Evolutionary conservation across 2,329 filamentous ascomycete genomes (phyloP).

Genomic region (Stemphylium beticola): DNA sequence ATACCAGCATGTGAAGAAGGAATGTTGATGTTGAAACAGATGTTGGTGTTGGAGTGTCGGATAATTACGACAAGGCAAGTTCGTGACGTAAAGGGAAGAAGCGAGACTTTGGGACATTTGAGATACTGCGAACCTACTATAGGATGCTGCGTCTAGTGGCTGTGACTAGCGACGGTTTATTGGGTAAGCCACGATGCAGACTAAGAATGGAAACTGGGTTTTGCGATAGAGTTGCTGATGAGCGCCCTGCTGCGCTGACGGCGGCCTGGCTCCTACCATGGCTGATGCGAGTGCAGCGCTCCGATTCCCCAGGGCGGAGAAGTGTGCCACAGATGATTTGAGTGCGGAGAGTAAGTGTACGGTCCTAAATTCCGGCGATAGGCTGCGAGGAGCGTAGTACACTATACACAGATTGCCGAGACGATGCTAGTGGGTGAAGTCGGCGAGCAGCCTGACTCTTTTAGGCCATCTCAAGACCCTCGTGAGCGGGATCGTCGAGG

Average conservation of each 20-base stretch:
- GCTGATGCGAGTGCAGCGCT: not conserved
- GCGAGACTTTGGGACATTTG: not conserved
- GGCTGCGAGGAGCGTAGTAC: constrained; percentile 1
- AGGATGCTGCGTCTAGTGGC: not conserved
- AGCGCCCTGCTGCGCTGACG: not conserved
- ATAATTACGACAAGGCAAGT: not conserved
- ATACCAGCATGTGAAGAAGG: constrained; percentile 1
- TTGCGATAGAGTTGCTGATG: not conserved
- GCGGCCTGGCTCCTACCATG: not conserved
- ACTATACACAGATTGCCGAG: constrained; percentile 27
- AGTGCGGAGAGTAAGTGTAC: constrained; percentile 6
- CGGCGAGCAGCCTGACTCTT: constrained; percentile 7
- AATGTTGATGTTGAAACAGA: constrained; percentile 4
- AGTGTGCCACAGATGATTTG: not conserved
- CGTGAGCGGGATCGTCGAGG: constrained; percentile 2
- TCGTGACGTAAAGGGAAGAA: constrained; percentile 1
- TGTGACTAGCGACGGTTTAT: not conserved
- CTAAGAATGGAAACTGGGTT: not conserved
- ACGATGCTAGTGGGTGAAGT: constrained; percentile 8
- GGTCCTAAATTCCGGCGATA: constrained; percentile 20
- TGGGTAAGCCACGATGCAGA: not conserved
- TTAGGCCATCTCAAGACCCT: not conserved
- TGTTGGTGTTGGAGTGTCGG: constrained; percentile 1
- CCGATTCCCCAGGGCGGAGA: too few relatives aligned
- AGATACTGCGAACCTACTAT: not conserved